Evolutionary conservation across 2,329 filamentous ascomycete genomes (phyloP).

Genomic region (Lasiodiplodia gonubiensis): DNA sequence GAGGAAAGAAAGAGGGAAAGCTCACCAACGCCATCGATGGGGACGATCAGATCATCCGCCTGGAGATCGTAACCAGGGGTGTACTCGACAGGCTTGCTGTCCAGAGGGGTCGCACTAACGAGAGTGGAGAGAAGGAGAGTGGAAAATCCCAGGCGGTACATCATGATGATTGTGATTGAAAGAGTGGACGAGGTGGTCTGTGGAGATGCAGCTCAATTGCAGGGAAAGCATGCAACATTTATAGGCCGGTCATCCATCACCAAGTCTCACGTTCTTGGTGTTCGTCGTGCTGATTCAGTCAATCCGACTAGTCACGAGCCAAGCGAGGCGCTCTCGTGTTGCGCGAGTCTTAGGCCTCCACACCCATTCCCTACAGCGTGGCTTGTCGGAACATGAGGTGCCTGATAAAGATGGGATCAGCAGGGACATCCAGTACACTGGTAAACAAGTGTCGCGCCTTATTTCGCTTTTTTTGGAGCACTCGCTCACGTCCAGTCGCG

Average conservation of each 20-base stretch:
- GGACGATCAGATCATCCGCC: not conserved
- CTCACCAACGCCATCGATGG: not conserved
- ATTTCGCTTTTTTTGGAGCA: not conserved
- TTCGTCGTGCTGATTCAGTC: not conserved
- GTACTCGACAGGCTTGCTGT: not conserved
- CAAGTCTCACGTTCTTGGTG: not conserved
- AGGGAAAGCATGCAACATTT: not conserved
- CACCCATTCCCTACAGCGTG: not conserved
- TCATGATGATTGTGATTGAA: not conserved
- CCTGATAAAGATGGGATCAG: not conserved
- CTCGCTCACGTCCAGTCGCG: not conserved
- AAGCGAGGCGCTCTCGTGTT: not conserved
- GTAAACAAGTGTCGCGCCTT: not conserved
- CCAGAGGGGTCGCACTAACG: not conserved
- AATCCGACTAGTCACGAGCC: not conserved
- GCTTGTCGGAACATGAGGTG: not conserved
- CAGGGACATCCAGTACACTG: not conserved
- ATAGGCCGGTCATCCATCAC: not conserved
- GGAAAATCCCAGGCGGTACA: not conserved
- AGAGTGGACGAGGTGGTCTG: not conserved
- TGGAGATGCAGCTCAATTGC: not conserved
- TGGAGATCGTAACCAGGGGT: not conserved
- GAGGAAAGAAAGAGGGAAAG: not conserved
- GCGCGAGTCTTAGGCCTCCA: not conserved
- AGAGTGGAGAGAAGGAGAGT: constrained; percentile 2